These are phyloP conservation scores for Exophiala oligosperma DNA, from an alignment of 2,329 filamentous ascomycete species.

Conservation along the genomic window DNA sequence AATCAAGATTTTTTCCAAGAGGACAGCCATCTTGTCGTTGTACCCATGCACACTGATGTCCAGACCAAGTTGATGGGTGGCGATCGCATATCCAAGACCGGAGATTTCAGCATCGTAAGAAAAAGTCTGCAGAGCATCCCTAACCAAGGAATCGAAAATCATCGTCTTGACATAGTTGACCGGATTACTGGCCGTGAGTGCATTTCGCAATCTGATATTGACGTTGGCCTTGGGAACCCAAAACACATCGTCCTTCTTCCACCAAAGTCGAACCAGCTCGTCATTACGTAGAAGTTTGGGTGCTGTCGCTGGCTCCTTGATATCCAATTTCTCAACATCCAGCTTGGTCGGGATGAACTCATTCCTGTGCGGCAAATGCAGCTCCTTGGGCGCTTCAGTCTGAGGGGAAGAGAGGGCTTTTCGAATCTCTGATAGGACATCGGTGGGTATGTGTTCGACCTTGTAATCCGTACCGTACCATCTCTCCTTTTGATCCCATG, in stretches of 20 bases:
- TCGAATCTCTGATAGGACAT: constrained; percentile 71
- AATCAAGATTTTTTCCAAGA: constrained; percentile 83
- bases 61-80: constrained; percentile 69
- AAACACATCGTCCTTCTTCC: constrained; percentile 97
- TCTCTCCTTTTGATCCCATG: constrained; percentile 85
- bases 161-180: constrained; percentile 75
- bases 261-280: constrained; percentile 79
- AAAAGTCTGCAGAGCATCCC: constrained; percentile 87
- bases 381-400: constrained; percentile 62
- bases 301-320: constrained; percentile 69
- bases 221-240: constrained; percentile 96
- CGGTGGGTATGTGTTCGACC: constrained; percentile 72
- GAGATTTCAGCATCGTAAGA: constrained; percentile 95
- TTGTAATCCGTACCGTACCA: constrained; percentile 98
- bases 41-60: constrained; percentile 83
- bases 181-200: constrained; percentile 75
- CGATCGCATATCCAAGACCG: constrained; percentile 80
- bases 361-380: constrained; percentile 89
- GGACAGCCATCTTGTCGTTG: constrained; percentile 90
- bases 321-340: constrained; percentile 91
- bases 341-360: constrained; percentile 93
- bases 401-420: constrained; percentile 61
- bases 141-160: constrained; percentile 80
- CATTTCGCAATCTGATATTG: constrained; percentile 75
- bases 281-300: constrained; percentile 87